Percentiles rank a stretch among this genome's conserved stretches.
Conservation (phyloP, 202 grass and related monocot genomes). For the Dendrocalamus latiflorus region DNA sequence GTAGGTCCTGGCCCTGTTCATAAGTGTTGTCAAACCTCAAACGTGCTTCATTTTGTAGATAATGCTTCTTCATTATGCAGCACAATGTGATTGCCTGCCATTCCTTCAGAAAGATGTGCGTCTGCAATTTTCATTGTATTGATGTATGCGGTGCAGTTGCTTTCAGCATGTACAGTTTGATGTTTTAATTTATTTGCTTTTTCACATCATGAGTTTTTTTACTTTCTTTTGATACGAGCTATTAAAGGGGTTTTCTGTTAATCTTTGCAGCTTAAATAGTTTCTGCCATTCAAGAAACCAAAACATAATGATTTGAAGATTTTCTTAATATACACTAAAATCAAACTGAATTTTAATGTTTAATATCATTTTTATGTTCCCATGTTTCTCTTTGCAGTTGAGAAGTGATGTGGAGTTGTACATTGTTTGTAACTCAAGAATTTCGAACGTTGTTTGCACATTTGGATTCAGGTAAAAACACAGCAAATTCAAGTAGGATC, state of each 20-base stretch:
- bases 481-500: constrained; percentile 7
- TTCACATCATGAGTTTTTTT: not conserved
- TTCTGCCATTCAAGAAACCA: not conserved
- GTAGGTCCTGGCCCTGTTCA: not conserved
- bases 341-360: not conserved
- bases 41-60: not conserved
- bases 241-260: not conserved
- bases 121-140: not conserved
- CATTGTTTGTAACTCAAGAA: constrained; percentile 5
- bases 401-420: not conserved
- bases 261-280: not conserved
- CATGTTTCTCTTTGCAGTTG: not conserved
- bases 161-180: not conserved
- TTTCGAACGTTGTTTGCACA: constrained; percentile 8
- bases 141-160: not conserved
- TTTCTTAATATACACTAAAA: not conserved
- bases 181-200: not conserved
- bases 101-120: not conserved
- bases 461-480: constrained; percentile 11
- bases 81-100: not conserved
- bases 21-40: not conserved
- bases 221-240: not conserved
- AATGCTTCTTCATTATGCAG: not conserved
- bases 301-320: not conserved
- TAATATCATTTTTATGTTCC: not conserved